These are phyloP conservation scores for Ustilago crameri DNA, from an alignment of 1,284 basidiomycete species.

Conservation along the genomic window DNA sequence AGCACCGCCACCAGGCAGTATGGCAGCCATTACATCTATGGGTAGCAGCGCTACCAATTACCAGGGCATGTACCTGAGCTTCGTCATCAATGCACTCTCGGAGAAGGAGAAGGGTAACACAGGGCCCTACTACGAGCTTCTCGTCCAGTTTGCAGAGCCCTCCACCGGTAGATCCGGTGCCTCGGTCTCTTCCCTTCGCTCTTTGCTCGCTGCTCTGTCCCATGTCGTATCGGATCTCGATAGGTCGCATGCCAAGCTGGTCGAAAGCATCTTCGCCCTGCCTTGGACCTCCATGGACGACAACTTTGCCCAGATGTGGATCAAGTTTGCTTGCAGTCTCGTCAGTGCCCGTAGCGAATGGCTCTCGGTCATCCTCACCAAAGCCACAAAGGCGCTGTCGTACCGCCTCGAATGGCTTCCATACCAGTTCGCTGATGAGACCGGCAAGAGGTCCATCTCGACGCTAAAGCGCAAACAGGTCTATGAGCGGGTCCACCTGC, in stretches of 20 bases:
- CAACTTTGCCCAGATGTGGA: constrained; percentile 72
- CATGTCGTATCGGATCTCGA: constrained; percentile 77
- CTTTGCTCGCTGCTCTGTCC: constrained; percentile 71
- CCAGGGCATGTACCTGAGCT: constrained; percentile 83
- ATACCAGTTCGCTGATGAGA: constrained; percentile 44
- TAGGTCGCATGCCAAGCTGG: constrained; percentile 79
- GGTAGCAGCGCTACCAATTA: constrained; percentile 28
- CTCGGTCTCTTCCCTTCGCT: constrained; percentile 57
- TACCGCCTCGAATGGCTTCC: constrained; percentile 50
- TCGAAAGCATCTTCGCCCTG: constrained; percentile 85
- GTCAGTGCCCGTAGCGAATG: constrained; percentile 94
- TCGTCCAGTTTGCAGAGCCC: constrained; percentile 70
- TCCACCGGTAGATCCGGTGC: constrained; percentile 32
- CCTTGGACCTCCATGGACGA: constrained; percentile 89
- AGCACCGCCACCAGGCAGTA: constrained; percentile 37
- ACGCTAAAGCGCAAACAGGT: constrained; percentile 75
- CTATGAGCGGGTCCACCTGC: constrained; percentile 86
- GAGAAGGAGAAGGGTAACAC: constrained; percentile 73
- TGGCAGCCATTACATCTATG: constrained; percentile 41
- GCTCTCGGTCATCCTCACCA: constrained; percentile 82
- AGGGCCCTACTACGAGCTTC: constrained; percentile 71
- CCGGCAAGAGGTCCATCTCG: constrained; percentile 24
- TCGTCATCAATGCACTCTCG: constrained; percentile 82
- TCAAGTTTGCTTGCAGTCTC: constrained; percentile 84
- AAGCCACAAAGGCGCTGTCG: constrained; percentile 81